phyloP scores from a whole-genome alignment of 140 eudicot genomes.

The Stevia rebaudiana region DNA sequence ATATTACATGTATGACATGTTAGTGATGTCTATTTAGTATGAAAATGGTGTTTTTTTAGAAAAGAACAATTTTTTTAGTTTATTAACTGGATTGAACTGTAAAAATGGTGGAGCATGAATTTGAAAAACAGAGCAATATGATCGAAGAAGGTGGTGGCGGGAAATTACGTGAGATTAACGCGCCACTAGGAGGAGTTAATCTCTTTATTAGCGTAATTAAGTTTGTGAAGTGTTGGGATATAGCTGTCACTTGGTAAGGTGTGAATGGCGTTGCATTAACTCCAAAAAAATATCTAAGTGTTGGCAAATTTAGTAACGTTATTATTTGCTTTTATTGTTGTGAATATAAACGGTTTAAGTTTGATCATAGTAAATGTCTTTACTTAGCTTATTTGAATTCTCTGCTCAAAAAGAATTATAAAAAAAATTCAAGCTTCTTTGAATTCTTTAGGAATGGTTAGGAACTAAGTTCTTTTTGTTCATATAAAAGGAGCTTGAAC shows the following conservation, averaged over 20 bases:
- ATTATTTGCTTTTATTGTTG: background rate
- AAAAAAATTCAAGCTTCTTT: too few relatives aligned
- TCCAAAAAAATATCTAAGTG: background rate
- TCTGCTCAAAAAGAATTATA: too few relatives aligned
- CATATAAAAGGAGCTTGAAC: too few relatives aligned
- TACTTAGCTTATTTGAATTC: background rate
- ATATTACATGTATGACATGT: too few relatives aligned
- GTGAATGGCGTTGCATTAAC: conserved; percentile 22
- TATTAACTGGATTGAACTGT: too few relatives aligned
- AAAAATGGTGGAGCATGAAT: too few relatives aligned
- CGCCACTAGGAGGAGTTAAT: background rate
- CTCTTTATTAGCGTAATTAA: conserved; percentile 7
- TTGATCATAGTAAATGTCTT: background rate
- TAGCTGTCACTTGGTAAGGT: conserved; percentile 25
- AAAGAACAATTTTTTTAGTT: too few relatives aligned
- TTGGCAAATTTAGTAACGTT: background rate
- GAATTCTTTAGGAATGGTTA: too few relatives aligned
- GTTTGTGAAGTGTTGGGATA: conserved; percentile 19
- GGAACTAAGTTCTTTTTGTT: too few relatives aligned
- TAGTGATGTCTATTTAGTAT: too few relatives aligned
- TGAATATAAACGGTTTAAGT: background rate
- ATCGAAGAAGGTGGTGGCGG: background rate
- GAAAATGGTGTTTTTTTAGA: too few relatives aligned
- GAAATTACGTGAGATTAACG: conserved; percentile 10
- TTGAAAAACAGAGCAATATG: background rate